Evolutionary conservation across 2,329 filamentous ascomycete genomes (phyloP), one percentile per base, ranked within the genome.

Genomic region (Fusarium musae): DNA sequence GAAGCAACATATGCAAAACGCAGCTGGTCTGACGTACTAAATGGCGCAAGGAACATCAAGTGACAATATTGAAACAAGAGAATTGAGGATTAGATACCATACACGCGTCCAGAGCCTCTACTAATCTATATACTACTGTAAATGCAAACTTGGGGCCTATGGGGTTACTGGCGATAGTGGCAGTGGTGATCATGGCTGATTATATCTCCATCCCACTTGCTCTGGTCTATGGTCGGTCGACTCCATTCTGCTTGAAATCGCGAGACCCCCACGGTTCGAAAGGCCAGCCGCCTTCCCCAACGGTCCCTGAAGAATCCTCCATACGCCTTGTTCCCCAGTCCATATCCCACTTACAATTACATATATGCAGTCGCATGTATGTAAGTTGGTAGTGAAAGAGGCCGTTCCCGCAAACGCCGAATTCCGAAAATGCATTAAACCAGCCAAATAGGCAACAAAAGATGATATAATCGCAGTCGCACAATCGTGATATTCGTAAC

Each of bases 401-500:
- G 49, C 59, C 43, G 40, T 63, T 70, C 57, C 74, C 73, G 63
- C 66, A 75, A 78, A 78, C 76, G 69, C 77, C 77, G 67, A 78
- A 73, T 78, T 73, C 77, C 75, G 72, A 76, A 75, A 58, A 64
- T 69, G 50, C 63, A 76, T 70, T 73, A 72, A 74, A 72, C 67
- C 72, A 75, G 72, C 73, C 70, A 75, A 66, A 60, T 63, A 64
- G 63, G 59, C 70, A 69, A 56, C 68, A 61, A 70, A 70, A 69
- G 63, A 67, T 66, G 62, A 69, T 70, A 77, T 73, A 75, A 70
- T 69, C 61, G 69, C 67, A 74, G 70, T 63, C 60, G 61, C 59
- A 73, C 70, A 73, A 59, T 78, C 77, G 63, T 78, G 59, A 65
- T 76, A 67, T 67, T 78, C 77, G 65, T 78, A 77, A 78, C 69